A percentile compares a stretch with the other conserved stretches of the same genome.
These are phyloP conservation scores for Brassica balearica DNA, from an alignment of 441 rosid genomes.

Conservation along the genomic window DNA sequence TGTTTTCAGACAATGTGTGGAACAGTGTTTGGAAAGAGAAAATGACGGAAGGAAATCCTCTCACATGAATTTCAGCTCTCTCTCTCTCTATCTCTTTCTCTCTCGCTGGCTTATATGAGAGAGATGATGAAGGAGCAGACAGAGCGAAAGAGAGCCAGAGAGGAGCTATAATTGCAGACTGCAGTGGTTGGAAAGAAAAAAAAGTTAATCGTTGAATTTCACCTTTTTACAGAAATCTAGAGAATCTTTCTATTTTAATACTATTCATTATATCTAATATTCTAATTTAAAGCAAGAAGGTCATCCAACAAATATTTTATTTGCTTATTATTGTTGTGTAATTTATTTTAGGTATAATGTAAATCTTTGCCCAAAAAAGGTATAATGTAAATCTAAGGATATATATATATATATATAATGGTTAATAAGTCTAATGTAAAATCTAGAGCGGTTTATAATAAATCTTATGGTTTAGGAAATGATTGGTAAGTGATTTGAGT, in stretches of 20 bases:
- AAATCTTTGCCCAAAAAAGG: too few species aligned
- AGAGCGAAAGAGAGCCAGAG: background rate
- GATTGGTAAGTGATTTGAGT: too few species aligned
- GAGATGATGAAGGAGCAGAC: constrained; percentile 15
- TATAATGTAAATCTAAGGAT: too few species aligned
- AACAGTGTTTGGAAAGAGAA: constrained; percentile 38
- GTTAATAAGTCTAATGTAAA: too few species aligned
- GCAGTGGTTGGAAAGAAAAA: constrained; percentile 30
- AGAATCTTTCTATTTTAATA: constrained; percentile 29
- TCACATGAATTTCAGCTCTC: constrained; percentile 24
- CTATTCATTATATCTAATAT: background rate
- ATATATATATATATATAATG: too few species aligned
- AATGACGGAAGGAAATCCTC: constrained; percentile 27
- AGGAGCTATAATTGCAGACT: constrained; percentile 32
- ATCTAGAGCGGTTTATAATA: too few species aligned
- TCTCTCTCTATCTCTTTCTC: constrained; percentile 21
- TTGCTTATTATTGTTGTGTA: background rate
- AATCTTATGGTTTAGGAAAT: too few species aligned
- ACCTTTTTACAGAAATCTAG: constrained; percentile 32
- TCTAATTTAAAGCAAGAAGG: background rate
- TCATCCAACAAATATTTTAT: background rate
- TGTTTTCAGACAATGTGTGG: constrained; percentile 22
- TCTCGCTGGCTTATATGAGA: constrained; percentile 24
- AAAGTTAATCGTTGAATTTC: constrained; percentile 26
- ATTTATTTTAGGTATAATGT: background rate